Evolutionary conservation across 2,329 filamentous ascomycete species (phyloP).

Genomic region (Alternaria triticimaculans): DNA sequence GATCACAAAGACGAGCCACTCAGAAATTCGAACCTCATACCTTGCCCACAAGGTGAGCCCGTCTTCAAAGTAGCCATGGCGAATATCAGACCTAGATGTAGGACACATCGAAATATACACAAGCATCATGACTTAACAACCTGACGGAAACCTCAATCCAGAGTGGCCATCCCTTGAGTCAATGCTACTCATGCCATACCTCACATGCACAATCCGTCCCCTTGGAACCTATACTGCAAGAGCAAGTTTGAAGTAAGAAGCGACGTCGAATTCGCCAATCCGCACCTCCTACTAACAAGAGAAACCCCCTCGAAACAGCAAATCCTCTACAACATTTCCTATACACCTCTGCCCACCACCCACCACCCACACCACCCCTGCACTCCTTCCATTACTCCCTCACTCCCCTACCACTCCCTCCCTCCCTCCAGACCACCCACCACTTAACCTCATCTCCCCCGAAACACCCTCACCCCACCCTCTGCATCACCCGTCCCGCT

Average conservation of each 20-base stretch:
- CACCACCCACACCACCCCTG: no score
- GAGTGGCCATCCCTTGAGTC: background rate
- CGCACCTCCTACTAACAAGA: no score
- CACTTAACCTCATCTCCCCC: background rate
- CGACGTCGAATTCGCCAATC: no score
- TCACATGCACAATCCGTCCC: background rate
- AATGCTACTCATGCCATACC: background rate
- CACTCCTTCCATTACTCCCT: no score
- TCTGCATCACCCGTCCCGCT: background rate
- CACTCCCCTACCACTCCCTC: no score
- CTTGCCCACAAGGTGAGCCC: background rate
- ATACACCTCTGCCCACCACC: no score
- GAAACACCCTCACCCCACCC: background rate
- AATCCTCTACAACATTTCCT: no score
- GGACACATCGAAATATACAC: background rate
- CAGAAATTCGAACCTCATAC: background rate
- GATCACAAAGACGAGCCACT: background rate
- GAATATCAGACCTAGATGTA: background rate
- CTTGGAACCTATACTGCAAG: background rate
- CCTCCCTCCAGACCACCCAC: background rate
- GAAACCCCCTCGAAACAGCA: no score
- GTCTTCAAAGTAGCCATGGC: background rate
- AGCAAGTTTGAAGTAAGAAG: no score
- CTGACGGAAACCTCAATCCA: background rate
- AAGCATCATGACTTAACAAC: background rate